Base-by-base conservation (phyloP, 2,329 filamentous ascomycete species). In the Mollisia scopiformis region DNA sequence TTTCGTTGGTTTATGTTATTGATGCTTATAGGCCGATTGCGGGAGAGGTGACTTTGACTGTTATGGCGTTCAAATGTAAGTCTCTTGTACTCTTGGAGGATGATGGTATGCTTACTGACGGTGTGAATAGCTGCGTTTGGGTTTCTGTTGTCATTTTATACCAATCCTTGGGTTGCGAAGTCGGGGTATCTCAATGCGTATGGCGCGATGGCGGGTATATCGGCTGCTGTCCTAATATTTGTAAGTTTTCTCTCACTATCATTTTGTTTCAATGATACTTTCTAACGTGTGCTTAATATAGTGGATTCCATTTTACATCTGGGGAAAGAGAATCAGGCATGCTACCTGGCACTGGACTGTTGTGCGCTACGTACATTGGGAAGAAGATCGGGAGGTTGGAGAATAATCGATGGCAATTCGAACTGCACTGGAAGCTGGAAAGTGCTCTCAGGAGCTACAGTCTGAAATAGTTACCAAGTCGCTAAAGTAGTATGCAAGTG, bases 141-240 rank as follows among this genome's bases (percentile, higher is more conserved):
- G 4, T 87, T 87, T 68, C 73, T 86, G 1, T 75, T 87, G 1
- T 83, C 80, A 0, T 87, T 87, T 68, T 86, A 86, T 68, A 86
- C 82, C 1, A 87, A 87, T 66, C 78, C 82, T 0, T 87, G 84
- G 84, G 78, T 87, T 37, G 72, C 75, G 6, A 30, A 76, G 58
- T 72, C 72, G 1, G 84, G 84, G 0, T 86, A 86, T 66, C 62
- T 74, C 13, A 73, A 77, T 35, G 79, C 83, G 2, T 87, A 79
- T 62, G 82, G 83, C 3, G 75, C 78, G n/a, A 86, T 87, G 83
- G 84, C 83, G 7, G 83, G 77, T 11, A 85, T 86, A 49, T 74
- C 79, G 10, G 79, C 75, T 13, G 75, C 66, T 14, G 72, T 85
- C 3, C 68, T 85, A 14, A 35, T 84, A 6, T 63, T 80, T 28